phyloP scores from a whole-genome alignment of 2,329 filamentous ascomycete genomes.

The Fusarium chlamydosporum region DNA sequence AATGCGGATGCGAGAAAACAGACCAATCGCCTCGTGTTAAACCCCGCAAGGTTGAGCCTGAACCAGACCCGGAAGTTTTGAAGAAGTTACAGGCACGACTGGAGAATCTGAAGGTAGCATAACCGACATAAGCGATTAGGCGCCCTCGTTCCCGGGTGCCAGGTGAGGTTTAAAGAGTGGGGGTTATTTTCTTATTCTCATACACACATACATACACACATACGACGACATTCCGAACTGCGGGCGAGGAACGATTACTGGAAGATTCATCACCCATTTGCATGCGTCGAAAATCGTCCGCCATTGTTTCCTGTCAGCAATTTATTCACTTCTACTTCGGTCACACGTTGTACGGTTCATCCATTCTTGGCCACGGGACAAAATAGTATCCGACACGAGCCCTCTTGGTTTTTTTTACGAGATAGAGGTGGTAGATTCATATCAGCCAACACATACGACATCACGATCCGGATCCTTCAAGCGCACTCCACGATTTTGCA shows the following conservation, averaged over 20 bases:
- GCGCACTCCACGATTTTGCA: slow-evolving; percentile 45
- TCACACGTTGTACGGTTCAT: slow-evolving; percentile 37
- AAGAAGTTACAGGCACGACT: slow-evolving; percentile 70
- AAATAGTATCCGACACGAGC: slow-evolving; percentile 30
- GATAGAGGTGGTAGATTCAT: slow-evolving; percentile 30
- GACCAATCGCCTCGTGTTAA: slow-evolving; percentile 70
- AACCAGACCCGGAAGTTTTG: slow-evolving; percentile 73
- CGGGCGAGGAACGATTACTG: slow-evolving; percentile 29
- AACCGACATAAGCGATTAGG: slow-evolving; percentile 17
- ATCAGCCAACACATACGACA: slow-evolving; percentile 43
- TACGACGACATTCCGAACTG: slow-evolving; percentile 32
- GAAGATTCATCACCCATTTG: slow-evolving; percentile 19
- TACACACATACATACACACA: slow-evolving; percentile 13
- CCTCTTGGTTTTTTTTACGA: slow-evolving; percentile 33
- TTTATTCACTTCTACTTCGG: slow-evolving; percentile 41
- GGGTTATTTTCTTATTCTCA: slow-evolving; percentile 44
- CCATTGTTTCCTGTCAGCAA: slow-evolving; percentile 24
- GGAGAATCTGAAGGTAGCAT: slow-evolving; percentile 58
- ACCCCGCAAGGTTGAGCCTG: slow-evolving; percentile 72
- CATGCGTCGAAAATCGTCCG: slow-evolving; percentile 34
- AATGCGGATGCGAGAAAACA: slow-evolving; percentile 73
- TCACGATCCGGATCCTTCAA: slow-evolving; percentile 47
- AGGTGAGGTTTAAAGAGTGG: slow-evolving; percentile 41
- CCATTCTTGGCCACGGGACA: slow-evolving; percentile 18
- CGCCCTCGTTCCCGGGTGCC: slow-evolving; percentile 9